Evolutionary conservation across 306 rosid genomes (phyloP).

Genomic region (Oxytropis ochrocephala): DNA sequence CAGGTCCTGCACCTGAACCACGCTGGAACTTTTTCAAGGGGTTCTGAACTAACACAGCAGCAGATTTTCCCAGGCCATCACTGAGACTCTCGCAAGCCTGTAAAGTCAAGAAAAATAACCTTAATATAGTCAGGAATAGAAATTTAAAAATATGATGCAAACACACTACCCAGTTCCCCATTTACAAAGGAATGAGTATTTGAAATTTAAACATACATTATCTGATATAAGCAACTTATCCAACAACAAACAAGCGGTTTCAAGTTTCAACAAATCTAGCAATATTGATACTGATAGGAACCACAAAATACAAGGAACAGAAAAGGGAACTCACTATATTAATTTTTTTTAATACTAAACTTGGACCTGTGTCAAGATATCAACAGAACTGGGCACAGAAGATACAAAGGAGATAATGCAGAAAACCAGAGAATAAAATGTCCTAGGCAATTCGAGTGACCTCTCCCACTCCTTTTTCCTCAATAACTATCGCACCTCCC

Average conservation of each 20-base stretch:
- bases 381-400: too few species aligned
- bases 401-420: too few species aligned
- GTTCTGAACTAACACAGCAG: constrained; percentile 78
- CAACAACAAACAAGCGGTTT: background rate
- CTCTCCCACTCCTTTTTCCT: too few species aligned
- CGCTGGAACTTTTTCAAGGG: constrained; percentile 88
- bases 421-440: too few species aligned
- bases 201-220: background rate
- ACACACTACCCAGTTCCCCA: background rate
- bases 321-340: too few species aligned
- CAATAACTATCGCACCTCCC: too few species aligned
- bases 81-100: constrained; percentile 91
- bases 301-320: too few species aligned
- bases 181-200: background rate
- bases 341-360: too few species aligned
- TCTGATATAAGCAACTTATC: background rate
- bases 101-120: constrained; percentile 23
- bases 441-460: too few species aligned
- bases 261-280: background rate
- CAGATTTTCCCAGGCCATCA: constrained; percentile 93
- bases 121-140: background rate
- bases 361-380: too few species aligned
- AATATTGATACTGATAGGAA: background rate
- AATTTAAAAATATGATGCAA: background rate
- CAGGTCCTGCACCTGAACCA: constrained; percentile 88